Conservation (phyloP, 331 rosid genomes). For the Acacia pycnantha region DNA sequence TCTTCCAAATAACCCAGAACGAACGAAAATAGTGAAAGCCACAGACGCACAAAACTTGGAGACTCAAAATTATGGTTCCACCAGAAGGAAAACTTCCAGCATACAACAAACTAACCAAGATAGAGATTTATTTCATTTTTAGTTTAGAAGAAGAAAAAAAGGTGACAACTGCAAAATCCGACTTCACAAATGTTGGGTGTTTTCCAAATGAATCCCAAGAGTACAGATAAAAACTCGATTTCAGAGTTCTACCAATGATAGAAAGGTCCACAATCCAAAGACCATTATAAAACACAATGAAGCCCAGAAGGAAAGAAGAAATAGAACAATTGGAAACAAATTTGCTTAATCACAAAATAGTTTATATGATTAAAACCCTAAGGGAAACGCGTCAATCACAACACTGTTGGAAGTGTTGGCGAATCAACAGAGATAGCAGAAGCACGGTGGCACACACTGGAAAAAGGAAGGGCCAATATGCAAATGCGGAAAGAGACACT, state of each 20-base stretch:
- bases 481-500: constrained; percentile 33
- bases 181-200: constrained; percentile 27
- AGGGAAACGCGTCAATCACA: constrained; percentile 44
- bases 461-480: constrained; percentile 15
- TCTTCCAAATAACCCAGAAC: constrained; percentile 28
- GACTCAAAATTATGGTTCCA: constrained; percentile 26
- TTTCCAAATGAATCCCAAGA: constrained; percentile 30
- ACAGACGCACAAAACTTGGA: constrained; percentile 11
- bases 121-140: constrained; percentile 20
- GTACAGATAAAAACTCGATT: background rate
- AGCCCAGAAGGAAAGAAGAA: constrained; percentile 23
- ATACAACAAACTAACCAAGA: constrained; percentile 34
- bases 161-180: background rate
- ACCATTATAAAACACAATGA: constrained; percentile 44
- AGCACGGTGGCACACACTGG: constrained; percentile 18
- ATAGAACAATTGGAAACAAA: background rate
- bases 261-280: constrained; percentile 13
- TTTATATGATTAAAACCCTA: constrained; percentile 53
- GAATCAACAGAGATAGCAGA: constrained; percentile 45
- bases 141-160: background rate
- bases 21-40: constrained; percentile 26
- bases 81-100: constrained; percentile 23
- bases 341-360: constrained; percentile 14
- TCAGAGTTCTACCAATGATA: constrained; percentile 9
- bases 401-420: constrained; percentile 45